Evolutionary conservation across 768 basidiomycete species (phyloP).

Genomic region (Amanita phalloides): DNA sequence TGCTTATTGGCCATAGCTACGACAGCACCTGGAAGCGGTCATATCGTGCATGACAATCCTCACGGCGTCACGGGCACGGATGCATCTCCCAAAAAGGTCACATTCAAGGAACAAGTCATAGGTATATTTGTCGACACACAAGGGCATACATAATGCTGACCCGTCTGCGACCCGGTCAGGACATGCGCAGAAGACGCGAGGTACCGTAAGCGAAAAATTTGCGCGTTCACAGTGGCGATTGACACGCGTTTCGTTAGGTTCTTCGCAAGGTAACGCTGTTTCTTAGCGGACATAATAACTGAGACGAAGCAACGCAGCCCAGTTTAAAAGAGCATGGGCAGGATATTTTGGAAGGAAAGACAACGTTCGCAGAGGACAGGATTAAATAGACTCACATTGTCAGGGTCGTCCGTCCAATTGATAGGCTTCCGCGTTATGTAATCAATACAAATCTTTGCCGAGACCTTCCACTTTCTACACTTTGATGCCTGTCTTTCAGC

Average conservation of each 20-base stretch:
- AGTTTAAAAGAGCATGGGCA: constrained; percentile 42
- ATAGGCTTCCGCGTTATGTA: not conserved
- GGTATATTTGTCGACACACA: constrained; percentile 20
- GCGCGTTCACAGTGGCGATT: not conserved
- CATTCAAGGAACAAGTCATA: constrained; percentile 52
- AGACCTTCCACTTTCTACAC: too few species aligned
- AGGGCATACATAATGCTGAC: not conserved
- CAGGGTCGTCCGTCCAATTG: too few species aligned
- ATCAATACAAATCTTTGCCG: not conserved
- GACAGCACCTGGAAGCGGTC: not conserved
- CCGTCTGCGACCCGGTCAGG: not conserved
- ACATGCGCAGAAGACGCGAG: constrained; percentile 26
- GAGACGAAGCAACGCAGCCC: constrained; percentile 13
- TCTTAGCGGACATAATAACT: not conserved
- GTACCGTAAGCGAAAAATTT: constrained; percentile 22
- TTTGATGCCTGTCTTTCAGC: not conserved
- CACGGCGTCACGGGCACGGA: too few species aligned
- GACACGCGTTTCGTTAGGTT: constrained; percentile 9
- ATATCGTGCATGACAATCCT: too few species aligned
- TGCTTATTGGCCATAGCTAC: not conserved
- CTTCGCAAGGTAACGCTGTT: constrained; percentile 22
- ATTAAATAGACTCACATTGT: not conserved
- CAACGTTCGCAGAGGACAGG: constrained; percentile 21
- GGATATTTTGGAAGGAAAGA: constrained; percentile 40
- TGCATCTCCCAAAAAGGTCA: constrained; percentile 17